A percentile compares a stretch with the other conserved stretches of the same genome.
phyloP scores from a whole-genome alignment of 805 yeast species.

The Yamadazyma tumulicola region DNA sequence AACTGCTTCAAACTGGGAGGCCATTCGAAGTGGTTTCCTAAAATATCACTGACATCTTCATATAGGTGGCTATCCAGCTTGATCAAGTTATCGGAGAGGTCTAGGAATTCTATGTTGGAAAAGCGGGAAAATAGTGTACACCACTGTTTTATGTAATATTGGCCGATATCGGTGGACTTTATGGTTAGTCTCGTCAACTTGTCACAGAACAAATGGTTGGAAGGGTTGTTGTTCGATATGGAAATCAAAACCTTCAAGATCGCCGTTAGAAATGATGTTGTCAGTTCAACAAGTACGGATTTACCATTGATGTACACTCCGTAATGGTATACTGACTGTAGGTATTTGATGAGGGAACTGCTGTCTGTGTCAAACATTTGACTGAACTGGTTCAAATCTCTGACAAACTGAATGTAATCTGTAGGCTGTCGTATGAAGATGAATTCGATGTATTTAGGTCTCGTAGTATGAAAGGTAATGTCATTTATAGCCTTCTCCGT shows the following conservation, averaged over 20 bases:
- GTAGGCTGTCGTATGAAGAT: constrained; percentile 18
- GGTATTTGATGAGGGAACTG: constrained; percentile 14
- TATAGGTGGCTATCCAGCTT: constrained; percentile 9
- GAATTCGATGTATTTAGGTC: constrained; percentile 21
- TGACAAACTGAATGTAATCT: constrained; percentile 20
- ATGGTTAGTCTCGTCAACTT: constrained; percentile 23
- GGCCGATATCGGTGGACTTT: constrained; percentile 33
- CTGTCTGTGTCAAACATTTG: constrained; percentile 14
- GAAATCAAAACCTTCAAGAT: constrained; percentile 26
- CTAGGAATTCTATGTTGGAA: constrained; percentile 16
- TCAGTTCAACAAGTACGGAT: constrained; percentile 24
- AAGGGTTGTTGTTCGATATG: constrained; percentile 14
- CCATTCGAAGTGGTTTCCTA: constrained; percentile 16
- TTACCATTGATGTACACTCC: constrained; percentile 26
- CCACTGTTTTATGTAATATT: constrained; percentile 30
- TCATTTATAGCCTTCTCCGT: no score
- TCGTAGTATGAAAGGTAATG: constrained; percentile 12
- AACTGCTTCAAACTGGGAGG: constrained; percentile 23
- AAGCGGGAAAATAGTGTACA: constrained; percentile 24
- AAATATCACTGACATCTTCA: constrained; percentile 14
- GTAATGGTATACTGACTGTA: constrained; percentile 16
- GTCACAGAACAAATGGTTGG: constrained; percentile 12
- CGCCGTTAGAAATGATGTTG: constrained; percentile 28
- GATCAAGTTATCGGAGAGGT: constrained; percentile 25
- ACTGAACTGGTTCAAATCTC: constrained; percentile 19